Percentiles rank a stretch among this genome's conserved stretches.
phyloP scores from a whole-genome alignment of 2,329 filamentous ascomycete species.

The Ampelomyces quisqualis region DNA sequence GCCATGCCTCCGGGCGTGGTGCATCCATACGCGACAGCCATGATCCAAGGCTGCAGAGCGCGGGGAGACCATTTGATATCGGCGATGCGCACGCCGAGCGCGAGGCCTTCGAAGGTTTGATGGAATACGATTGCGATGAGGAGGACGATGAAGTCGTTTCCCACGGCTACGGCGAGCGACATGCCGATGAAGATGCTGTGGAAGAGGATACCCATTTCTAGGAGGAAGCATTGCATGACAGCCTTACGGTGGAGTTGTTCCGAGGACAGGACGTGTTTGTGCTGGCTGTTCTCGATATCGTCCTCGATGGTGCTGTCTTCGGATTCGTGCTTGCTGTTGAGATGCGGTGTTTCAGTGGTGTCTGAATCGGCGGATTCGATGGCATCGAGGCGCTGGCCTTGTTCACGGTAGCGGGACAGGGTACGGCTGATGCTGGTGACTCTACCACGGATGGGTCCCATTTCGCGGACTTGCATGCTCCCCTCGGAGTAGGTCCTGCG shows the following conservation, averaged over 20 bases:
- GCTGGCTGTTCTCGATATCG: slow-evolving; percentile 24
- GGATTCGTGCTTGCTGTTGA: slow-evolving; percentile 26
- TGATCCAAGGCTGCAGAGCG: slow-evolving; percentile 59
- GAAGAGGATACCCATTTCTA: slow-evolving; percentile 63
- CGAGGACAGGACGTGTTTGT: slow-evolving; percentile 10
- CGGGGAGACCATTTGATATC: slow-evolving; percentile 59
- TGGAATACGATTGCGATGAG: slow-evolving; percentile 64
- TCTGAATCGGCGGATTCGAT: slow-evolving; percentile 48
- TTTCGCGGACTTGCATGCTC: slow-evolving; percentile 28
- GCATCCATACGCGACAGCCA: slow-evolving; percentile 74
- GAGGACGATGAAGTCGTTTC: slow-evolving; percentile 56
- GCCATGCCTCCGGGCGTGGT: slow-evolving; percentile 78
- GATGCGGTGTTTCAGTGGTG: slow-evolving; percentile 49
- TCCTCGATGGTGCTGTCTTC: slow-evolving; percentile 26
- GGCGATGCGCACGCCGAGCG: slow-evolving; percentile 80
- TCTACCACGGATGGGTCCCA: slow-evolving; percentile 27
- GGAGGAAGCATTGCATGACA: slow-evolving; percentile 42
- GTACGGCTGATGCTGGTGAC: slow-evolving; percentile 33
- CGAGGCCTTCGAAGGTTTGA: slow-evolving; percentile 84
- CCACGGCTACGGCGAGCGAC: slow-evolving; percentile 58
- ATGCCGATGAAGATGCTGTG: slow-evolving; percentile 65
- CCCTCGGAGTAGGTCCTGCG: slow-evolving; percentile 22
- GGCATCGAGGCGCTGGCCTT: slow-evolving; percentile 24
- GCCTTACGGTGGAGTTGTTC: slow-evolving; percentile 35
- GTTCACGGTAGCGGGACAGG: slow-evolving; percentile 29